A percentile compares a stretch with the other conserved stretches of the same genome.
Conservation (phyloP, 305 asterid species). For the Rubia tinctorum region DNA sequence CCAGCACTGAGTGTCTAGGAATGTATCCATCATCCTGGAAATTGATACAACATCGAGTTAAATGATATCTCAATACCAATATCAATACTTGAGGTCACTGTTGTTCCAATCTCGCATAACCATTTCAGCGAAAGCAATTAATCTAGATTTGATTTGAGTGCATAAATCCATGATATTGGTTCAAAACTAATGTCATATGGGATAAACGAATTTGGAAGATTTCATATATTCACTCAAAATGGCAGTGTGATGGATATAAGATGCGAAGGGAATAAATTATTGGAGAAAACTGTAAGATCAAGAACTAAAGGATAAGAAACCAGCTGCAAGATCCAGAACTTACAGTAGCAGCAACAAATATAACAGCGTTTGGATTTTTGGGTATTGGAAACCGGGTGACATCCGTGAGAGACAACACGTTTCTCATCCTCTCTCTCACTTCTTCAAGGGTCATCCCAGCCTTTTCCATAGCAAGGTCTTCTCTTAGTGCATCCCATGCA, state of each 20-base stretch:
- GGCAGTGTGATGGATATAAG: neutral
- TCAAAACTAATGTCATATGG: neutral
- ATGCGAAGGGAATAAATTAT: neutral
- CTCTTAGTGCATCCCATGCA: slow-evolving; percentile 97
- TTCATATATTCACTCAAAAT: neutral
- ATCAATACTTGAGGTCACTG: neutral
- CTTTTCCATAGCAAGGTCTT: slow-evolving; percentile 59
- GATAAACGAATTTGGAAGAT: neutral
- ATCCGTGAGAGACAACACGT: slow-evolving; percentile 86
- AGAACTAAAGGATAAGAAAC: neutral
- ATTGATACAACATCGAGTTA: neutral
- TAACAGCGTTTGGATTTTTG: slow-evolving; percentile 77
- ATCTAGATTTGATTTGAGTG: neutral
- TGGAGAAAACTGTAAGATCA: neutral
- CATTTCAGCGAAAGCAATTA: no score
- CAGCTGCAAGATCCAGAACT: slow-evolving; percentile 29
- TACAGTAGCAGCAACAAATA: slow-evolving; percentile 93
- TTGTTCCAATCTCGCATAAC: neutral
- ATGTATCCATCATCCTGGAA: slow-evolving; percentile 92
- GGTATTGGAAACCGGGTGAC: slow-evolving; percentile 96
- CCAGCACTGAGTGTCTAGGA: slow-evolving; percentile 82
- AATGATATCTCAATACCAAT: neutral
- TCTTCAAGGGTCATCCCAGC: slow-evolving; percentile 66
- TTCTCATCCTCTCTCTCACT: slow-evolving; percentile 86
- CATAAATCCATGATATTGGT: neutral